Base-by-base conservation (phyloP, 1,139 yeast species). In the Candida tunisiensis region DNA sequence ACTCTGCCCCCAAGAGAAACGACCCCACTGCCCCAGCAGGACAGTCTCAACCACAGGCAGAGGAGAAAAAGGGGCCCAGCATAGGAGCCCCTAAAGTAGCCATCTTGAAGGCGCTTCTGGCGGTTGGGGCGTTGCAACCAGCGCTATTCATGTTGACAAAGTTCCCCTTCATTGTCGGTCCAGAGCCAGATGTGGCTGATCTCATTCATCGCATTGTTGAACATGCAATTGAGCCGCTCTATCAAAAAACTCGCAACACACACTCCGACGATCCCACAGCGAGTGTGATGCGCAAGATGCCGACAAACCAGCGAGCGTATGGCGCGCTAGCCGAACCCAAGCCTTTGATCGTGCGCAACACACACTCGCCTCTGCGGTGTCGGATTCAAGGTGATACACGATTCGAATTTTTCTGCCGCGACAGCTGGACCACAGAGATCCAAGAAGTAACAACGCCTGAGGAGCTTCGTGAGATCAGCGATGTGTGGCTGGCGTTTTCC, bases 61-160 rank as follows among this genome's bases (percentile, higher is more conserved):
- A 16, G 14, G 22, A 28, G 34, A 21, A 30, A 26, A 16, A 35
- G 8, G 25, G 29, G 24, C 7, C 32, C 37, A 26, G 21, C 38
- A 25, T 26, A 34, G 27, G 24, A 35, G 37, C 11, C 28, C 44
- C 51, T 31, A 61, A 60, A 33, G 45, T 50, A 16, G 62, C 61
- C 27, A 51, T 80, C 26, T 46, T 75, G 14, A 60, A 66, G 34
- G 55, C 62, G 5, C 56, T 74, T 23, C 48, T 82, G n/a, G 51
- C 67, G 0, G 65, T 63, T 33, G 91, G 92, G 1, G 53, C 75
- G 25, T 59, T 73, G 27, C 59, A 69, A 48, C 83, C 88, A 2
- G 57, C 82, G 0, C 37, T 78, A 5, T 69, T 53, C 39, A 57
- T 82, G 3, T 53, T 83, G 5, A 54, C 70, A 2, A 62, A 63